These are phyloP conservation scores for Xerocomus spinulosus DNA, from an alignment of 768 basidiomycete species.

Conservation along the genomic window DNA sequence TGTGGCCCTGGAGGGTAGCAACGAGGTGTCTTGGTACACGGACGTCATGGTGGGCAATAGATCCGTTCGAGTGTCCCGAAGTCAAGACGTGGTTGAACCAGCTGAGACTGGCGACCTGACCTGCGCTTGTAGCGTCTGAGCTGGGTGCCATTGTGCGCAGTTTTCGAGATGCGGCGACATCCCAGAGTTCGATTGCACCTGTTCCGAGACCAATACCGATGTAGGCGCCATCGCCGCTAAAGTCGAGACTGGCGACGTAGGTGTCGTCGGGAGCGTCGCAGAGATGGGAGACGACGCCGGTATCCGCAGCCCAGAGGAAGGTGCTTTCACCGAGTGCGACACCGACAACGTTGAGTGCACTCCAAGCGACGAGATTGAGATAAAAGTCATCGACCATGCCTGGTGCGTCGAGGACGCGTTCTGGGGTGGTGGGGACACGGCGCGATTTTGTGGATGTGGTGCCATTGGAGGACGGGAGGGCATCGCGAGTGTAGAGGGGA, in stretches of 20 bases:
- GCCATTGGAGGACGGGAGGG: conserved; percentile 60
- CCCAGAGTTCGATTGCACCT: conserved; percentile 95
- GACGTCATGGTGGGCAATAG: conserved; percentile 96
- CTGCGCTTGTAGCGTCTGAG: conserved; percentile 29
- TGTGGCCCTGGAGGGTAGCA: conserved; percentile 85
- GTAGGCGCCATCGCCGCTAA: conserved; percentile 76
- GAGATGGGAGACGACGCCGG: conserved; percentile 75
- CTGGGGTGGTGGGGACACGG: conserved; percentile 80
- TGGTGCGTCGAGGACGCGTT: conserved; percentile 93
- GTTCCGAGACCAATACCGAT: conserved; percentile 75
- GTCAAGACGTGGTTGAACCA: conserved; percentile 87
- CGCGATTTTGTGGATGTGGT: conserved; percentile 66
- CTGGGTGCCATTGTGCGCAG: conserved; percentile 79
- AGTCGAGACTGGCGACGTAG: conserved; percentile 74
- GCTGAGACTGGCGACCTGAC: conserved; percentile 76
- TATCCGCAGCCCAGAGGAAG: conserved; percentile 93
- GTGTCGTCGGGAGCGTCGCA: conserved; percentile 72
- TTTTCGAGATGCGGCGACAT: conserved; percentile 71
- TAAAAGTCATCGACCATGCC: conserved; percentile 96
- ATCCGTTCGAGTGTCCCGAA: conserved; percentile 89
- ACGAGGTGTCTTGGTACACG: conserved; percentile 84
- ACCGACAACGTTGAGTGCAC: conserved; percentile 76
- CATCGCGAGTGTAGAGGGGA: conserved; percentile 68
- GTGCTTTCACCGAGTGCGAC: conserved; percentile 84
- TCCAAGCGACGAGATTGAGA: conserved; percentile 91